Conservation (phyloP, 2,329 filamentous ascomycete species). For the Colletotrichum sojae region DNA sequence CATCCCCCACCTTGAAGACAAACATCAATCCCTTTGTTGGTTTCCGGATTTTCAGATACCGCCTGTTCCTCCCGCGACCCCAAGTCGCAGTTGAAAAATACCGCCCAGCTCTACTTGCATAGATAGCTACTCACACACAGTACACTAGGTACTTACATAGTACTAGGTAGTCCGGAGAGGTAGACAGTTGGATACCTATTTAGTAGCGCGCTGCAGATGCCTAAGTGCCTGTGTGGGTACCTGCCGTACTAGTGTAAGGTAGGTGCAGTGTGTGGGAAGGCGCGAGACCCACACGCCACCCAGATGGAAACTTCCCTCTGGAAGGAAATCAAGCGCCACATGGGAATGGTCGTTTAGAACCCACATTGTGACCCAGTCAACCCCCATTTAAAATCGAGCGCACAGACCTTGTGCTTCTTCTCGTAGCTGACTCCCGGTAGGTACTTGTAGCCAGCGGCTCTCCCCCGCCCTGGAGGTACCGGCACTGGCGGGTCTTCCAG, state of each 20-base stretch:
- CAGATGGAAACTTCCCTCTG: slow-evolving; percentile 34
- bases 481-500: neutral
- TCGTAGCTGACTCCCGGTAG: slow-evolving; percentile 15
- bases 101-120: no score
- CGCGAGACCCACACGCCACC: slow-evolving; percentile 13
- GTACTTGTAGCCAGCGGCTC: slow-evolving; percentile 11
- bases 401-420: slow-evolving; percentile 27
- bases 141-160: no score
- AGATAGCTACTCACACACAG: no score
- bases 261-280: neutral
- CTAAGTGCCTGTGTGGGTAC: neutral
- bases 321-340: slow-evolving; percentile 35
- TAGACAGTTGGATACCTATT: no score
- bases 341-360: slow-evolving; percentile 23
- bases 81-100: slow-evolving; percentile 20
- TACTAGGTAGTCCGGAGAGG: no score
- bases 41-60: no score
- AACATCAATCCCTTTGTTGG: no score
- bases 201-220: no score
- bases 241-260: neutral
- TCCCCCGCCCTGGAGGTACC: slow-evolving; percentile 10
- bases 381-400: slow-evolving; percentile 12
- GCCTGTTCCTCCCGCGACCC: slow-evolving; percentile 14
- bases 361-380: slow-evolving; percentile 26
- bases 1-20: no score